Base-by-base conservation (phyloP, 2,329 filamentous ascomycete species). In the Dothideomycetes sp. region DNA sequence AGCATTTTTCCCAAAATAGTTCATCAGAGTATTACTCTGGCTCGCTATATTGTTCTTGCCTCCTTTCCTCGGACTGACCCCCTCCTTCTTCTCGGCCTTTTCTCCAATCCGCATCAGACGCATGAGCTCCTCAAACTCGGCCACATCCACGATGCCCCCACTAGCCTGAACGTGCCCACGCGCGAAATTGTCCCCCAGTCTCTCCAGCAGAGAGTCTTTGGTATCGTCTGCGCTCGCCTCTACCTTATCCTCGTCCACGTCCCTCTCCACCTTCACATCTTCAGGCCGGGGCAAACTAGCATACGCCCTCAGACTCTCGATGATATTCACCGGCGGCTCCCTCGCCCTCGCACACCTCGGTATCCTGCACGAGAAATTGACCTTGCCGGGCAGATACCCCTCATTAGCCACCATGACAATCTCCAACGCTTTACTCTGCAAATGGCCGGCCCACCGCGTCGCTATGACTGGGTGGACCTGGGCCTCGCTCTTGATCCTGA, bases 401-500 rank as follows among this genome's bases (percentile, higher is more conserved):
- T 77, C 72, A 41, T 84, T 83, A 0, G 78, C 79, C 3, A 77
- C 77, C 47, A 82, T 64, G 5, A 84, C 64, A 1, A 81, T 73
- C 49, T 81, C 72, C 1, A 82, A 62, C 39, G 69, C 70, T 35
- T 69, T 63, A 1, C 73, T 76, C 34, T 68, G 68, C 3, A 83
- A 60, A 46, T 74, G 66, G 0, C 74, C 72, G 1, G 77, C 72
- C 79, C 79, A 82, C 9, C 78, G 63, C 3, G 76, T 80, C 2
- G 79, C 78, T 41, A 83, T 78, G 2, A 82, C 67, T 0, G 77
- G 75, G 52, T 84, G 79, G 0, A 83, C 66, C 49, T 82, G 79
- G 2, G 75, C 73, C 18, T 61, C 57, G 1, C 72, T 78, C 24
- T 57, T 65, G 48, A 83, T 81, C 3, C 73, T 66, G 33, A 83